These are phyloP conservation scores for Rhodotorula paludigena DNA, from an alignment of 768 basidiomycete genomes.

Conservation along the genomic window DNA sequence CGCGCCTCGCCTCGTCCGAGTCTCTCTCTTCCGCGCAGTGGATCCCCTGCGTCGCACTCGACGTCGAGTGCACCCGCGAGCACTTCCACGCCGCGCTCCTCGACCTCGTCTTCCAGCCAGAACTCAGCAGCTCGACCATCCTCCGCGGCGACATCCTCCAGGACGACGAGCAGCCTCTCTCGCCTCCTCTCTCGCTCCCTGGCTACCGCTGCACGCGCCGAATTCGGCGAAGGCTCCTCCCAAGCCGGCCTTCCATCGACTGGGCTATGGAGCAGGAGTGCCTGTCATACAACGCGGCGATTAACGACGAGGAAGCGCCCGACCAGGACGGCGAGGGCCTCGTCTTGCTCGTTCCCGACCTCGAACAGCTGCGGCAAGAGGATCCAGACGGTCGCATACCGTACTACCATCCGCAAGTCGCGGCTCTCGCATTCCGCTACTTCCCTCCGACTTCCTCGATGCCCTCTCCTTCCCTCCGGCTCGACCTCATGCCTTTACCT, in stretches of 20 bases:
- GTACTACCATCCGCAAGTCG: slow-evolving; percentile 83
- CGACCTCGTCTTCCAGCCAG: slow-evolving; percentile 71
- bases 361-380: slow-evolving; percentile 46
- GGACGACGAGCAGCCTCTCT: slow-evolving; percentile 44
- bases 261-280: slow-evolving; percentile 25
- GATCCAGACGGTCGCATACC: slow-evolving; percentile 55
- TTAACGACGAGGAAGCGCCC: not conserved
- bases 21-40: not conserved
- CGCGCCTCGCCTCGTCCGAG: not conserved
- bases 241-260: slow-evolving; percentile 75
- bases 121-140: slow-evolving; percentile 87
- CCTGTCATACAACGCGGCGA: not conserved
- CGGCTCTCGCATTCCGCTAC: slow-evolving; percentile 76
- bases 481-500: slow-evolving; percentile 27
- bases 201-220: slow-evolving; percentile 51
- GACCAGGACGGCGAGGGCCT: slow-evolving; percentile 28
- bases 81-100: slow-evolving; percentile 8
- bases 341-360: slow-evolving; percentile 48
- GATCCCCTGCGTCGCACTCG: slow-evolving; percentile 5
- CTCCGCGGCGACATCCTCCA: slow-evolving; percentile 68
- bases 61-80: not conserved
- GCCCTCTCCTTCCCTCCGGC: not conserved
- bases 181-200: slow-evolving; percentile 45
- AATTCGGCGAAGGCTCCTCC: slow-evolving; percentile 65
- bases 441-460: slow-evolving; percentile 42